A percentile compares a stretch with the other conserved stretches of the same genome.
Conservation (phyloP, 768 basidiomycete genomes). For the Suillus variegatus region DNA sequence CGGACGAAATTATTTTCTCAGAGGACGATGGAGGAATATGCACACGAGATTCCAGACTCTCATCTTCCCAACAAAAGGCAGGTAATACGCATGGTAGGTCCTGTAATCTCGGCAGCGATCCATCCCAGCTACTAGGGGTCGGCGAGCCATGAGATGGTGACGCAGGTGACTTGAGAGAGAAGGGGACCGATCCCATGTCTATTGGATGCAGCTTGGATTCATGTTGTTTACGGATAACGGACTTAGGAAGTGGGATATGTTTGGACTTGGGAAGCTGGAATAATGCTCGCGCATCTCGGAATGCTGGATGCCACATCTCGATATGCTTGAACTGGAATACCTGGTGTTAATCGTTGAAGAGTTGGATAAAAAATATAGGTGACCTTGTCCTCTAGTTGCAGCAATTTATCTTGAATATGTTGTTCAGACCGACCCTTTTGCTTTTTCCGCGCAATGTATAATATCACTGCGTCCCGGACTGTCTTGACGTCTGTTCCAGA, state of each 20-base stretch:
- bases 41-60: not conserved
- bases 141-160: not conserved
- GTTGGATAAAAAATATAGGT: not conserved
- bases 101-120: not conserved
- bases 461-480: not conserved
- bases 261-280: not conserved
- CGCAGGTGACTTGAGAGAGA: not conserved
- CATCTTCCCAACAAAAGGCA: not conserved
- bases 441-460: not conserved
- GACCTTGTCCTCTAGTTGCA: not conserved
- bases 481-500: not conserved
- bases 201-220: not conserved
- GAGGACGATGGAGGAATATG: not conserved
- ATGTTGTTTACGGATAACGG: not conserved
- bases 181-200: not conserved
- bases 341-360: not conserved
- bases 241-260: not conserved
- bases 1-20: not conserved
- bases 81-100: not conserved
- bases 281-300: not conserved
- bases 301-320: not conserved
- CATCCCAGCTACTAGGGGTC: not conserved
- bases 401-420: not conserved
- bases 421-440: constrained; percentile 1
- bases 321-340: not conserved